phyloP scores from a whole-genome alignment of 495 filamentous ascomycete species.

The Neurospora tetrasperma region DNA sequence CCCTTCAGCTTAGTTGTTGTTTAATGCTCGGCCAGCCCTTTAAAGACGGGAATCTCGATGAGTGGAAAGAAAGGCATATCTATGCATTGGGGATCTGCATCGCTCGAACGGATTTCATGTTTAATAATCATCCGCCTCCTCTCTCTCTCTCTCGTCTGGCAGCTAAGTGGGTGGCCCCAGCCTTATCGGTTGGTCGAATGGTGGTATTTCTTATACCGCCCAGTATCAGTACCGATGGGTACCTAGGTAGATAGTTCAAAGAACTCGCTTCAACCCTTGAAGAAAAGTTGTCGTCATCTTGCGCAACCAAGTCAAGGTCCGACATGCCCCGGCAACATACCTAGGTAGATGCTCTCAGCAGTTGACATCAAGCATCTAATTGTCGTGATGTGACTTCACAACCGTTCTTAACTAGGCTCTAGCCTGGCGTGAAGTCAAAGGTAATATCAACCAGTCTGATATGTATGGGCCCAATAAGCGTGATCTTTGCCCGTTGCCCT shows the following conservation, averaged over 20 bases:
- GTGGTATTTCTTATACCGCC: not conserved
- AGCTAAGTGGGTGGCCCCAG: not conserved
- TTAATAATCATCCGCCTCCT: not conserved
- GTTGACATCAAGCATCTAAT: too few species aligned
- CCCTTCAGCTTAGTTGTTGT: not conserved
- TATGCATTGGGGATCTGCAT: not conserved
- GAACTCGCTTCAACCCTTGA: not conserved
- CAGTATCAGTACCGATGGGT: not conserved
- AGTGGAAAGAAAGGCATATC: not conserved
- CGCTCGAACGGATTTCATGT: not conserved
- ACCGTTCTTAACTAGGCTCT: not conserved
- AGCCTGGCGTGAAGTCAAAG: not conserved
- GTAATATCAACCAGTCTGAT: not conserved
- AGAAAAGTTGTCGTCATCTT: not conserved
- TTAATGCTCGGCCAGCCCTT: not conserved
- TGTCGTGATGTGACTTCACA: too few species aligned
- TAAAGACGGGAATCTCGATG: not conserved
- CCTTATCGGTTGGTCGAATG: not conserved
- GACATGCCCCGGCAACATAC: not conserved
- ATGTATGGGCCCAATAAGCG: not conserved
- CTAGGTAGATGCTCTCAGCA: too few species aligned
- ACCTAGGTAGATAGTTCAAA: not conserved
- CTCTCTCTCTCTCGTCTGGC: not conserved
- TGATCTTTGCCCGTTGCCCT: not conserved
- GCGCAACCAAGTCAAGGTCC: not conserved